Conservation (phyloP, 352 stramenopile species). For the Pythium brachiatum region DNA sequence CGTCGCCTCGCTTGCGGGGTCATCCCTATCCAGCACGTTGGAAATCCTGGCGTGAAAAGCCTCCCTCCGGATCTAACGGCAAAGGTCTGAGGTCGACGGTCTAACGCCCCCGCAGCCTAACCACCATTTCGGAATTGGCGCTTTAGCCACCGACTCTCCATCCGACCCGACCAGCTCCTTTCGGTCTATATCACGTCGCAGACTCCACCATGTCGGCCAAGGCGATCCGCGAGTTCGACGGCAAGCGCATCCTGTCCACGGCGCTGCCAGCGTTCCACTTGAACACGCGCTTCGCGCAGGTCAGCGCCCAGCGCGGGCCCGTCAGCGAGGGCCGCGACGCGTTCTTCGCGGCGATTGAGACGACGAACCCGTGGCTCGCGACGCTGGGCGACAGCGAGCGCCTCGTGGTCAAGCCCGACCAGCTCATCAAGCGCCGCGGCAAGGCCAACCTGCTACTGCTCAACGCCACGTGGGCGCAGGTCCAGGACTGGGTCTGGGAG, state of each 20-base stretch:
- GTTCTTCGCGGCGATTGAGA: slow-evolving; percentile 71
- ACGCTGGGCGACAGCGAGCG: slow-evolving; percentile 58
- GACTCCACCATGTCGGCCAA: slow-evolving; percentile 89
- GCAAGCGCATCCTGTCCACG: slow-evolving; percentile 91
- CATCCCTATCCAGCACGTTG: background rate
- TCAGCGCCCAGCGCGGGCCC: slow-evolving; percentile 34
- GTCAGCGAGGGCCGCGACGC: slow-evolving; percentile 31
- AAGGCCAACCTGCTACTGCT: slow-evolving; percentile 95
- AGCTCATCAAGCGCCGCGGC: slow-evolving; percentile 96
- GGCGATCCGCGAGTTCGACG: slow-evolving; percentile 95
- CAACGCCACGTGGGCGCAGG: slow-evolving; percentile 91
- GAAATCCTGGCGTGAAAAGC: background rate
- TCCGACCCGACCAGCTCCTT: background rate
- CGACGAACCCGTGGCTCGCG: slow-evolving; percentile 81
- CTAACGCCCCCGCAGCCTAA: background rate
- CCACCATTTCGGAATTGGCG: slow-evolving; percentile 19
- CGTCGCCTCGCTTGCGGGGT: background rate
- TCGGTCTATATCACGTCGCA: background rate
- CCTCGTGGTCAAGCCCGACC: slow-evolving; percentile 97
- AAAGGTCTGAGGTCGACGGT: background rate
- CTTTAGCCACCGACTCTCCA: slow-evolving; percentile 4
- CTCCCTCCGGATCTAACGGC: too few relatives aligned
- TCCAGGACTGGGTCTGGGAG: slow-evolving; percentile 93
- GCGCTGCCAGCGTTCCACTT: slow-evolving; percentile 76
- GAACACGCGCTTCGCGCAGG: slow-evolving; percentile 73